A percentile compares a stretch with the other conserved stretches of the same genome.
Evolutionary conservation across 306 rosid genomes (phyloP).

Genomic region (Trifolium pratense): DNA sequence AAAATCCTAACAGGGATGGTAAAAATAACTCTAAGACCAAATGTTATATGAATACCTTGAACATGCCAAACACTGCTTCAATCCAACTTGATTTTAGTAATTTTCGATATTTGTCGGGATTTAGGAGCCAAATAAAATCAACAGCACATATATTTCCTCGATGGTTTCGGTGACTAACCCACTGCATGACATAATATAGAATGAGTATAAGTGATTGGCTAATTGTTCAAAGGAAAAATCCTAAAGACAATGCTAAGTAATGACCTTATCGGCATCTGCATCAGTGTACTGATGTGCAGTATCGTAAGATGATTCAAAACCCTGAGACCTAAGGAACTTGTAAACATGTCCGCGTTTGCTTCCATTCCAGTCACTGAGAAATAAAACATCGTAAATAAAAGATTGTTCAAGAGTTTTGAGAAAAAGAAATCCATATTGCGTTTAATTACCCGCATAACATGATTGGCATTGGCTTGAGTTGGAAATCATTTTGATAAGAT

Average conservation of each 20-base stretch:
- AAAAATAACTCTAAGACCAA: slow-evolving; percentile 3
- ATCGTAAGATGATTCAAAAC: slow-evolving; percentile 92
- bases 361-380: slow-evolving; percentile 94
- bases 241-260: slow-evolving; percentile 17
- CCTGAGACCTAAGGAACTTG: slow-evolving; percentile 91
- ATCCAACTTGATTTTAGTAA: slow-evolving; percentile 79
- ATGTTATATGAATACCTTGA: slow-evolving; percentile 58
- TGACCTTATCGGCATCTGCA: slow-evolving; percentile 90
- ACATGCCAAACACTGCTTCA: slow-evolving; percentile 82
- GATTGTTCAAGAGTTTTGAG: not conserved
- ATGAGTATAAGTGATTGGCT: slow-evolving; percentile 16
- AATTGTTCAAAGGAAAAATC: slow-evolving; percentile 4
- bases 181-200: slow-evolving; percentile 57
- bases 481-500: slow-evolving; percentile 80
- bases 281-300: slow-evolving; percentile 91
- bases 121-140: slow-evolving; percentile 93
- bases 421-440: slow-evolving; percentile 2
- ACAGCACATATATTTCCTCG: slow-evolving; percentile 96
- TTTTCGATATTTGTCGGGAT: slow-evolving; percentile 75
- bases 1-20: slow-evolving; percentile 25
- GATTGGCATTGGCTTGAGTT: slow-evolving; percentile 88
- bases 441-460: slow-evolving; percentile 84
- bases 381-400: slow-evolving; percentile 19
- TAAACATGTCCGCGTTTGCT: slow-evolving; percentile 98
- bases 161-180: slow-evolving; percentile 98